Conservation (phyloP, 306 rosid genomes). For the Castanea sativa region DNA sequence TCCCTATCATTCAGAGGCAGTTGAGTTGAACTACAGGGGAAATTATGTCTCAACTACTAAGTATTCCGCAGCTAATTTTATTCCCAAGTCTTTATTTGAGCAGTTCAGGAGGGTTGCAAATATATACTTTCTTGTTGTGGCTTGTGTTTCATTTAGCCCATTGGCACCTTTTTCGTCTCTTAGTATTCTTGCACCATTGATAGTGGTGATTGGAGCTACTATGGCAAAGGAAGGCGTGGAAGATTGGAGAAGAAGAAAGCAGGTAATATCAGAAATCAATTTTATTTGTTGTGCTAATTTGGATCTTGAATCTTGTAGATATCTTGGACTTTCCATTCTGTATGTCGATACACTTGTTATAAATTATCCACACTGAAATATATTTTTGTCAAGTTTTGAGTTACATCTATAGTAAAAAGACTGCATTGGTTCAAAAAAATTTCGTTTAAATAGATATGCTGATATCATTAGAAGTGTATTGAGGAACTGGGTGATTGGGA, state of each 20-base stretch:
- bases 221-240: conserved; percentile 88
- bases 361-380: background rate
- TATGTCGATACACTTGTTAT: background rate
- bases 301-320: conserved; percentile 3
- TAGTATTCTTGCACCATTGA: conserved; percentile 65
- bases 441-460: background rate
- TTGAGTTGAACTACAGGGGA: conserved; percentile 55
- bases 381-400: background rate
- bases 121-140: conserved; percentile 79
- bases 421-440: background rate
- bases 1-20: conserved; percentile 45
- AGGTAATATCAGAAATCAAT: conserved; percentile 36
- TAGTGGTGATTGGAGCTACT: conserved; percentile 78
- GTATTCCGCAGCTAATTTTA: conserved; percentile 66
- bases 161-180: conserved; percentile 69
- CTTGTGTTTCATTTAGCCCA: conserved; percentile 82
- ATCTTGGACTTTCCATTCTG: background rate
- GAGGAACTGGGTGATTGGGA: background rate
- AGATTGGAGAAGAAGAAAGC: conserved; percentile 94
- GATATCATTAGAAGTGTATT: too few relatives aligned
- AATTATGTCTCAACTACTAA: conserved; percentile 84
- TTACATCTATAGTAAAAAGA: background rate
- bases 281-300: background rate
- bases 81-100: conserved; percentile 86
- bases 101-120: conserved; percentile 94